Base-by-base conservation (phyloP, 2,329 filamentous ascomycete genomes). In the Pseudogymnoascus destructans region DNA sequence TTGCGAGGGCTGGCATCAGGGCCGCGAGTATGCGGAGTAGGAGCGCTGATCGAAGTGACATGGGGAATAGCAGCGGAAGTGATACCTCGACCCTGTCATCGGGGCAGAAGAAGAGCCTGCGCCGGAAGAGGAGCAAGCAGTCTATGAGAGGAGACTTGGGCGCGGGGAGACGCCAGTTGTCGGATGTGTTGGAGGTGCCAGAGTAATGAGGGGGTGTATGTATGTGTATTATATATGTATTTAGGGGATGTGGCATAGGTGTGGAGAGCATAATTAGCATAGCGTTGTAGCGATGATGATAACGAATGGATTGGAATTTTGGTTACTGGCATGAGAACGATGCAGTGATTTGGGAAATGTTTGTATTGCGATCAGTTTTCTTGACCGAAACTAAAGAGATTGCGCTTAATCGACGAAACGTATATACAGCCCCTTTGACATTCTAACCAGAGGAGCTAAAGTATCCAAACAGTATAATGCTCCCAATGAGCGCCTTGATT, bases 51-150 rank as follows among this genome's bases (percentile, higher is more conserved):
- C 30, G 46, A 19, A 3, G 25, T 52, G 54, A 56, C 30, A 35
- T 10, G 19, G 54, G 54, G 35, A 38, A 35, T 25, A 56, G 30
- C 11, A 23, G 32, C 11, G 54, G 54, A 19, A 56, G 32, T 56
- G 54, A 56, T 36, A 35, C 54, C 19, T 30, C 32, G 19, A 36
- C 19, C n/a, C 17, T 38, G 54, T 56, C 54, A 19, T 23, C 30
- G 17, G 35, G 30, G 4, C 30, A 38, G 32, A 56, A 56, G 35
- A 35, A 38, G 30, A 56, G 23, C 6, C 23, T 56, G 7, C 30
- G 54, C 32, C 54, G 54, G 27, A 56, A 56, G 32, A 56, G 54
- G 54, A 56, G 54, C 35, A 56, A 56, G 32, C 32, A 36, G 54
- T 35, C 32, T n/a, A 35, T 56, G 30, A 56, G 54, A 23, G 35